These are phyloP conservation scores for Fraxinus anomala DNA, from an alignment of 257 asterid species.

Conservation along the genomic window DNA sequence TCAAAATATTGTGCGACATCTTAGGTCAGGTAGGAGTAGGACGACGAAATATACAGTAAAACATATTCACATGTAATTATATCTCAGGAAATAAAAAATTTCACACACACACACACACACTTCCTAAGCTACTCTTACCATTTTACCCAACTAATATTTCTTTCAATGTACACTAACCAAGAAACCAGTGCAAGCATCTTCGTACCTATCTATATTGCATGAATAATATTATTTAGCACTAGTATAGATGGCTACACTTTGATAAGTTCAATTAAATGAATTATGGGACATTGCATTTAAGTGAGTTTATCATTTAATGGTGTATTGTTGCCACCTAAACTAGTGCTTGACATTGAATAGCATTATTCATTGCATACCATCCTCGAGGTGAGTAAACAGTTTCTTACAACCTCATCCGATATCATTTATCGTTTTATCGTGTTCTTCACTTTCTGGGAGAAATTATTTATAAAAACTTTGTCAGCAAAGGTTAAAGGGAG, in stretches of 20 bases:
- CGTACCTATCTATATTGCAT: background rate
- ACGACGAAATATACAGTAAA: too few species aligned
- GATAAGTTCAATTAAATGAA: too few species aligned
- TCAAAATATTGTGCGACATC: too few species aligned
- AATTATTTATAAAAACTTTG: conserved; percentile 45
- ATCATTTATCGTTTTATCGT: conserved; percentile 26
- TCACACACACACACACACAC: background rate
- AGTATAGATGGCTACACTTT: too few species aligned
- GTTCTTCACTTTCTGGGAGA: conserved; percentile 58
- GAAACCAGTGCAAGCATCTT: background rate
- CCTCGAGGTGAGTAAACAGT: background rate
- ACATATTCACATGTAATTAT: too few species aligned
- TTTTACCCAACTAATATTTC: background rate
- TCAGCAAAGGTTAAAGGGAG: conserved; percentile 85
- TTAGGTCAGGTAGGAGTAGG: too few species aligned
- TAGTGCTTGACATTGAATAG: too few species aligned
- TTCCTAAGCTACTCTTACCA: background rate
- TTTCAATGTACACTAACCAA: background rate
- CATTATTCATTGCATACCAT: background rate
- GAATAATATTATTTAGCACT: too few species aligned
- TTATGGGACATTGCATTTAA: too few species aligned
- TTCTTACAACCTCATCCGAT: background rate
- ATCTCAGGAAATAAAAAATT: too few species aligned
- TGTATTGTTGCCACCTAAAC: too few species aligned
- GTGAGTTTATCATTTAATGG: too few species aligned